Conservation (phyloP, 2,329 filamentous ascomycete genomes). For the Colletotrichum noveboracense region DNA sequence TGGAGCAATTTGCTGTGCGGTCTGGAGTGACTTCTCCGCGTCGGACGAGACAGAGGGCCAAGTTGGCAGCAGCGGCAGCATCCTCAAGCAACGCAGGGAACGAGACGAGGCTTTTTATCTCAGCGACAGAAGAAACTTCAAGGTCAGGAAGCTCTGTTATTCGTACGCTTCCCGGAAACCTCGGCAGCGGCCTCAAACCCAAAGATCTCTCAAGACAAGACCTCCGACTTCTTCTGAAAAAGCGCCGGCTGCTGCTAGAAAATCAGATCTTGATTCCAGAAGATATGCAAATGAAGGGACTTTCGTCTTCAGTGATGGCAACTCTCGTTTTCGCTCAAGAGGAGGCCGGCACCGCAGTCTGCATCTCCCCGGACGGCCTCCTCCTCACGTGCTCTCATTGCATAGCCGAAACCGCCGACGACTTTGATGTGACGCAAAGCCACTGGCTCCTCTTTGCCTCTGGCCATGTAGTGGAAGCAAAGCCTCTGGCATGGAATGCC, state of each 20-base stretch:
- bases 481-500: constrained; percentile 45
- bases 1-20: not conserved
- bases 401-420: constrained; percentile 44
- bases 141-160: not conserved
- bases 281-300: not conserved
- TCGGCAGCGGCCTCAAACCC: not conserved
- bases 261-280: not conserved
- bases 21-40: not conserved
- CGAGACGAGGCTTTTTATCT: too few species aligned
- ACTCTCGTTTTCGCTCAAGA: constrained; percentile 54
- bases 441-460: constrained; percentile 50
- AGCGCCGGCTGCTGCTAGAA: not conserved
- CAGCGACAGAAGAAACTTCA: not conserved
- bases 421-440: constrained; percentile 31
- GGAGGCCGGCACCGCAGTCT: constrained; percentile 56
- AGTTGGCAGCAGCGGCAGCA: not conserved
- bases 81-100: not conserved
- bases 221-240: constrained; percentile 6
- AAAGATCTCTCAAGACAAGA: constrained; percentile 12
- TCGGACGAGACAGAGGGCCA: not conserved
- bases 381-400: constrained; percentile 58
- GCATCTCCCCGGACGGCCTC: constrained; percentile 47
- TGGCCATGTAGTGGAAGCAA: constrained; percentile 42
- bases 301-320: constrained; percentile 17
- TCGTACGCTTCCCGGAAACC: not conserved